phyloP scores from a whole-genome alignment of 2,329 filamentous ascomycete species.

The Didymella lethalis region DNA sequence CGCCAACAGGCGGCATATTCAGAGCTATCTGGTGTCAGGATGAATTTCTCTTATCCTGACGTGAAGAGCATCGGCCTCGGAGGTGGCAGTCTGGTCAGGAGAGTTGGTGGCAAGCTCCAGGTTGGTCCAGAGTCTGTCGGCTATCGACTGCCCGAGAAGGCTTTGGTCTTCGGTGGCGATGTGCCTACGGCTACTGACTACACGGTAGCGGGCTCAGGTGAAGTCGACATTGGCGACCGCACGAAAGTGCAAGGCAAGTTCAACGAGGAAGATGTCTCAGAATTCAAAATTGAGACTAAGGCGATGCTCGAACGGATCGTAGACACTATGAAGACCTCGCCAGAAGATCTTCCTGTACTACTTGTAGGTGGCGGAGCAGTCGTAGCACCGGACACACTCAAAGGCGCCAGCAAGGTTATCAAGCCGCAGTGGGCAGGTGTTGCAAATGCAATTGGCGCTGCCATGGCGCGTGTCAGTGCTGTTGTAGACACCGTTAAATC shows the following conservation, averaged over 20 bases:
- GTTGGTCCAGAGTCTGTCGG: conserved; percentile 71
- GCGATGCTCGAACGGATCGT: conserved; percentile 64
- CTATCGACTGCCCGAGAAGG: conserved; percentile 63
- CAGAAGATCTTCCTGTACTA: conserved; percentile 65
- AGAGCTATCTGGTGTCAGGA: conserved; percentile 68
- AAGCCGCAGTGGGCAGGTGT: conserved; percentile 66
- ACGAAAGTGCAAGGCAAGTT: conserved; percentile 47
- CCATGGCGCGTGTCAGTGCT: conserved; percentile 65
- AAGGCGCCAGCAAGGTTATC: conserved; percentile 64
- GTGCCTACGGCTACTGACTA: conserved; percentile 68
- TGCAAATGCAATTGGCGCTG: conserved; percentile 71
- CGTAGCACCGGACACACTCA: conserved; percentile 63
- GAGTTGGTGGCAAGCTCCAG: conserved; percentile 49
- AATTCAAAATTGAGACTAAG: conserved; percentile 56
- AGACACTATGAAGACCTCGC: conserved; percentile 70
- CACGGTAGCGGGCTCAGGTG: conserved; percentile 49
- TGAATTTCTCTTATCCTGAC: conserved; percentile 64
- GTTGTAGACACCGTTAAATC: conserved; percentile 54
- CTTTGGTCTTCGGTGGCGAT: conserved; percentile 65
- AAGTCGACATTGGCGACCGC: conserved; percentile 55
- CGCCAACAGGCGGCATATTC: conserved; percentile 69
- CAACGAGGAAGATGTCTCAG: conserved; percentile 47
- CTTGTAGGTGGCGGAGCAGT: conserved; percentile 71
- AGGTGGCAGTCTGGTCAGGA: conserved; percentile 64
- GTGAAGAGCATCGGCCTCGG: conserved; percentile 67